A percentile compares a stretch with the other conserved stretches of the same genome.
phyloP scores from a whole-genome alignment of 225 moss, liverwort and hornwort species.

The Thuidium tamariscinum region DNA sequence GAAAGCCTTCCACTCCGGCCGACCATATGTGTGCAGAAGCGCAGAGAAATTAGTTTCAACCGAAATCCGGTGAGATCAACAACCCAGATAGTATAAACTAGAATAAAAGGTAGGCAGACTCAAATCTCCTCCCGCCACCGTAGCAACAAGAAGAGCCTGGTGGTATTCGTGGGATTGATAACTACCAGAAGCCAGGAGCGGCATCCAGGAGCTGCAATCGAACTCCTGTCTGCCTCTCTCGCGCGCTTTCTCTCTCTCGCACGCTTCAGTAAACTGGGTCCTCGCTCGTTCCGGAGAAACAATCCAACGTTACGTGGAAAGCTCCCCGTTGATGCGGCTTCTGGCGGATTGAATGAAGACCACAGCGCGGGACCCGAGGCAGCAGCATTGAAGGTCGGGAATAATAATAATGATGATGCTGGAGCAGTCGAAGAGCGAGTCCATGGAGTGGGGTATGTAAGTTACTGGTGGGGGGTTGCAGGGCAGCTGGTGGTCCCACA shows the following conservation, averaged over 20 bases:
- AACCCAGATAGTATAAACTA: neutral
- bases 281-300: neutral
- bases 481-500: neutral
- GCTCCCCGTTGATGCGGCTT: conserved; percentile 1
- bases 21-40: neutral
- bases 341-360: conserved; percentile 1
- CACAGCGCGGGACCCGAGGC: neutral
- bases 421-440: neutral
- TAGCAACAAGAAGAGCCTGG: neutral
- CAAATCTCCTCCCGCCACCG: neutral
- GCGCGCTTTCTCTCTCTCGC: neutral
- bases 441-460: neutral
- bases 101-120: neutral
- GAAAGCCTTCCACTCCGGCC: neutral
- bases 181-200: neutral
- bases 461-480: neutral
- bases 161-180: neutral
- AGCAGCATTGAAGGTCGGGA: conserved; percentile 13
- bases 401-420: conserved; percentile 9
- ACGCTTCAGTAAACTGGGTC: neutral
- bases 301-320: conserved; percentile 4
- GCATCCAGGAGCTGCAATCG: neutral
- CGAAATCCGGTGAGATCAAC: neutral
- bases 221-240: neutral
- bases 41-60: neutral